phyloP scores from a whole-genome alignment of 2,329 filamentous ascomycete genomes.

The Salinomyces thailandicus region DNA sequence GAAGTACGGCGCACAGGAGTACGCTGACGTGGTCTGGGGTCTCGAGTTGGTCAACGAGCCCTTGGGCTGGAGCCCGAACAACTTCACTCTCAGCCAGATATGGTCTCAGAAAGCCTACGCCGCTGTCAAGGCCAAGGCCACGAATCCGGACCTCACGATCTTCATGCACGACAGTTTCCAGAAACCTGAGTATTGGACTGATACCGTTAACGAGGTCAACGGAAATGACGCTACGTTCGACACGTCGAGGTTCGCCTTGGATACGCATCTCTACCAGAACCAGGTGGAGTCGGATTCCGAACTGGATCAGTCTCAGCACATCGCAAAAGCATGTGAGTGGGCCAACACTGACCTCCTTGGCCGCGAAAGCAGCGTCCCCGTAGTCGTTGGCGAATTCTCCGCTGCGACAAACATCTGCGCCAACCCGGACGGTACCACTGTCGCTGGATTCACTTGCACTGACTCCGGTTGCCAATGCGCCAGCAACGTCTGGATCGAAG shows the following conservation, averaged over 20 bases:
- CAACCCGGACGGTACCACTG: conserved; percentile 30
- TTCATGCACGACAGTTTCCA: conserved; percentile 33
- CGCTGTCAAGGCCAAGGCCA: conserved; percentile 21
- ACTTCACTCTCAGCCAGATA: conserved; percentile 24
- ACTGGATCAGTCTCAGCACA: conserved; percentile 31
- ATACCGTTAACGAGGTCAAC: conserved; percentile 17
- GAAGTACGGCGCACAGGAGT: conserved; percentile 30
- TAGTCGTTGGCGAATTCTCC: conserved; percentile 37
- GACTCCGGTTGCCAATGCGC: conserved; percentile 31
- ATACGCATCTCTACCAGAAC: conserved; percentile 38
- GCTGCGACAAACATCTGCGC: conserved; percentile 36
- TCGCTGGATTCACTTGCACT: conserved; percentile 23
- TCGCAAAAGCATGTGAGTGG: conserved; percentile 32
- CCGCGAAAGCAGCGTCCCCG: conserved; percentile 26
- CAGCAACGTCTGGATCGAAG: conserved; percentile 24
- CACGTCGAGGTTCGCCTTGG: conserved; percentile 31
- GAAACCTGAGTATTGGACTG: conserved; percentile 23
- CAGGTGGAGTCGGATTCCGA: conserved; percentile 27
- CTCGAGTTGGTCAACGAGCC: conserved; percentile 39
- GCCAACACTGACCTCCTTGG: conserved; percentile 23
- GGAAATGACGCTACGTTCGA: conserved; percentile 15
- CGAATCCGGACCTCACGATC: conserved; percentile 27
- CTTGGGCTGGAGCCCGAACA: conserved; percentile 27
- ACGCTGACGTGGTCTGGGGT: conserved; percentile 33
- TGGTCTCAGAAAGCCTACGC: conserved; percentile 29